Evolutionary conservation across 176 grass and related monocot genomes (phyloP).

Genomic region (Hordeum vulgare): MorexV3_pseudomolecules_assembly NC_058523.1:473738123-473738622

Average conservation of each 20-base stretch:
- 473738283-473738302: conserved; percentile 24
- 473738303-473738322: conserved; percentile 32
- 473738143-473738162: background rate
- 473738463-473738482: background rate
- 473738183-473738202: background rate
- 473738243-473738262: conserved; percentile 14
- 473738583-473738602: too few relatives aligned
- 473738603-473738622: too few relatives aligned
- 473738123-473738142: background rate
- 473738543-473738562: background rate
- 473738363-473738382: conserved; percentile 13
- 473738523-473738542: background rate
- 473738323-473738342: conserved; percentile 13
- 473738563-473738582: too few relatives aligned
- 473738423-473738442: too few relatives aligned
- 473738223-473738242: background rate
- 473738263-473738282: conserved; percentile 8
- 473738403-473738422: too few relatives aligned
- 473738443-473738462: background rate
- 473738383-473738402: background rate
- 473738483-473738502: background rate
- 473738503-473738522: background rate
- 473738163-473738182: background rate
- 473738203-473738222: background rate
- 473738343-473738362: conserved; percentile 25